Evolutionary conservation across 1,284 basidiomycete genomes (phyloP).

Genomic region (Clitocybe nebularis): DNA sequence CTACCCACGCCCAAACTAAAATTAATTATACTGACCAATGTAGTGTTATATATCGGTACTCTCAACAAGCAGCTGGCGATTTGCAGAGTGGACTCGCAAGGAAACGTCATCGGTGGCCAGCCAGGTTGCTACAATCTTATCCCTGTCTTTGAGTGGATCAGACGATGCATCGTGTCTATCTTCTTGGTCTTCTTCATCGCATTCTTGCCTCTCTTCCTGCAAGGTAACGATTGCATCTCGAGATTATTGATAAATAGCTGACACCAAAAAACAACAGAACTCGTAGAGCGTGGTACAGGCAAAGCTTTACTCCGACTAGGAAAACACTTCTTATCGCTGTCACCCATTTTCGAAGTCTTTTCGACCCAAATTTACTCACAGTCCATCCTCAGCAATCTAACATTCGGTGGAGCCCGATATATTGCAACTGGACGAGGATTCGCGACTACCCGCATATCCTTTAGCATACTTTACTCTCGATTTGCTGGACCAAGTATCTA

Average conservation of each 20-base stretch:
- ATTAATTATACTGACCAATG: conserved; percentile 16
- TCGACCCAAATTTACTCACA: conserved; percentile 97
- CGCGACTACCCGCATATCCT: conserved; percentile 91
- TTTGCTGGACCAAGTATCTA: conserved; percentile 99
- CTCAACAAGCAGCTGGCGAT: conserved; percentile 88
- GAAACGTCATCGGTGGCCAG: conserved; percentile 78
- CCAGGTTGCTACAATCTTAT: conserved; percentile 91
- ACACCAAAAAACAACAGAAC: conserved; percentile 48
- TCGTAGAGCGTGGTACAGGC: conserved; percentile 91
- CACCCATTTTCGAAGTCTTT: conserved; percentile 96
- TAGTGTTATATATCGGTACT: conserved; percentile 89
- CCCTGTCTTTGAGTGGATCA: conserved; percentile 95
- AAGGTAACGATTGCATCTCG: conserved; percentile 55
- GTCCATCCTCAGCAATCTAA: conserved; percentile 91
- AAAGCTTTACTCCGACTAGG: conserved; percentile 89
- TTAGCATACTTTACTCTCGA: conserved; percentile 93
- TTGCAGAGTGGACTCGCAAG: conserved; percentile 79
- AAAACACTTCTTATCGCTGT: conserved; percentile 93
- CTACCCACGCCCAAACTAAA: conserved; percentile 18
- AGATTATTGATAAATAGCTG: neutral
- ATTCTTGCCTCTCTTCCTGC: conserved; percentile 91
- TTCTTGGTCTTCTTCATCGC: conserved; percentile 97
- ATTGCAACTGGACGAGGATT: conserved; percentile 97
- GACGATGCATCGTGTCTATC: conserved; percentile 91
- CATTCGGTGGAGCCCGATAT: conserved; percentile 94